Percentiles rank a stretch among this genome's conserved stretches.
Evolutionary conservation across 1,284 basidiomycete genomes (phyloP).

Genomic region (Hymenochaete sp.): DNA sequence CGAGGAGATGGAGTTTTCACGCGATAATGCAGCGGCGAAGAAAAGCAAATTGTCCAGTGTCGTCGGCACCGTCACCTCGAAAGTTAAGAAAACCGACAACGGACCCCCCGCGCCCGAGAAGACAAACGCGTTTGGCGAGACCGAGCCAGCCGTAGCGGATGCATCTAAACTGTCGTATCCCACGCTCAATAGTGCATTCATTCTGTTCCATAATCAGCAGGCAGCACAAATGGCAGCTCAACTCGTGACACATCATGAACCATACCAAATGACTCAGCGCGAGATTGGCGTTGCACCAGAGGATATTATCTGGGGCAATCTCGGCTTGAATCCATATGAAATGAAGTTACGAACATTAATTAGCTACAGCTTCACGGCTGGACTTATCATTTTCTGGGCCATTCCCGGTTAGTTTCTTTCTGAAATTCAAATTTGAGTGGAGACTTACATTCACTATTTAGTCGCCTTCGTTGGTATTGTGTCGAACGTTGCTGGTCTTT

Average conservation of each 20-base stretch:
- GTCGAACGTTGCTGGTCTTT: constrained; percentile 75
- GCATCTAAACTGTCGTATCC: constrained; percentile 39
- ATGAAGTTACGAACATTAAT: constrained; percentile 53
- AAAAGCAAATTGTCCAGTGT: constrained; percentile 1
- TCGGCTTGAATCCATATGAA: constrained; percentile 88
- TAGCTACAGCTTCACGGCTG: constrained; percentile 55
- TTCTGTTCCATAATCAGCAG: constrained; percentile 90
- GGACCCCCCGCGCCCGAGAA: too few relatives aligned
- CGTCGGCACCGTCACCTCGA: constrained; percentile 10
- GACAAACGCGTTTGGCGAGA: background rate
- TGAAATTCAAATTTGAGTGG: background rate
- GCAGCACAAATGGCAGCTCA: constrained; percentile 83
- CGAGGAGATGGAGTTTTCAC: constrained; percentile 1
- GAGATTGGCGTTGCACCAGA: constrained; percentile 72
- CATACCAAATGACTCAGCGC: constrained; percentile 64
- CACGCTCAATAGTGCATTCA: constrained; percentile 78
- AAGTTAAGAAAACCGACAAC: background rate
- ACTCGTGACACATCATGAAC: constrained; percentile 65
- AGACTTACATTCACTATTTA: constrained; percentile 23
- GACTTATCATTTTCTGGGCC: constrained; percentile 64
- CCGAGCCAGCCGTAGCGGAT: background rate
- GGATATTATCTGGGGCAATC: constrained; percentile 88
- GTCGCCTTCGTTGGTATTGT: constrained; percentile 83
- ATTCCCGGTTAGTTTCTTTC: constrained; percentile 35
- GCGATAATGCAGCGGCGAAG: background rate